These are phyloP conservation scores for Prunus padus DNA, from an alignment of 306 rosid genomes.

Conservation along the genomic window DNA sequence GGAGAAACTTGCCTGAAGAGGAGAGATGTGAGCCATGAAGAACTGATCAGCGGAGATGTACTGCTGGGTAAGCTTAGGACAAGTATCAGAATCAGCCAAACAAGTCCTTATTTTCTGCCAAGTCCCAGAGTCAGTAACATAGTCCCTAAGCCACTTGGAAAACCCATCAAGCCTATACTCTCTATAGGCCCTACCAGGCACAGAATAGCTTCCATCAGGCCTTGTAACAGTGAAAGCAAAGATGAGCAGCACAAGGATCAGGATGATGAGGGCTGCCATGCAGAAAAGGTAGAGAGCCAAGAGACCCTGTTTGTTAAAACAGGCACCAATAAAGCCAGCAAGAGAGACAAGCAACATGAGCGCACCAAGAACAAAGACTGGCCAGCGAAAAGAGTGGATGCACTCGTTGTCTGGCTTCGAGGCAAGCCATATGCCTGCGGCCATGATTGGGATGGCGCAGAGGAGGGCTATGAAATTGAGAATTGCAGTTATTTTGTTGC, in stretches of 20 bases:
- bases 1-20: conserved; percentile 61
- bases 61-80: conserved; percentile 45
- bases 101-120: conserved; percentile 72
- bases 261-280: conserved; percentile 72
- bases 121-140: conserved; percentile 41
- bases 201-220: conserved; percentile 54
- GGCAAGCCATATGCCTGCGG: conserved; percentile 89
- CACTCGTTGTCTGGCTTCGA: conserved; percentile 83
- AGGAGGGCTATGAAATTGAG: conserved; percentile 69
- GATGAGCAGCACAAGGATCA: conserved; percentile 61
- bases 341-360: conserved; percentile 68
- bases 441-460: conserved; percentile 72
- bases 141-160: conserved; percentile 68
- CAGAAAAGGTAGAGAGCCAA: conserved; percentile 74
- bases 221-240: conserved; percentile 72
- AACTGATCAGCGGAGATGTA: conserved; percentile 62
- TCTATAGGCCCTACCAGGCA: conserved; percentile 49
- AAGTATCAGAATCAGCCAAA: conserved; percentile 68
- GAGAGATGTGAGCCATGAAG: conserved; percentile 61
- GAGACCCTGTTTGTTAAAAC: conserved; percentile 68
- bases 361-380: conserved; percentile 60
- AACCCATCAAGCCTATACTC: conserved; percentile 62
- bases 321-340: conserved; percentile 84
- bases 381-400: conserved; percentile 72
- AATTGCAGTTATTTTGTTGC: conserved; percentile 77